phyloP scores from a whole-genome alignment of 2,329 filamentous ascomycete species.

The Metarhizium guizhouense region DNA sequence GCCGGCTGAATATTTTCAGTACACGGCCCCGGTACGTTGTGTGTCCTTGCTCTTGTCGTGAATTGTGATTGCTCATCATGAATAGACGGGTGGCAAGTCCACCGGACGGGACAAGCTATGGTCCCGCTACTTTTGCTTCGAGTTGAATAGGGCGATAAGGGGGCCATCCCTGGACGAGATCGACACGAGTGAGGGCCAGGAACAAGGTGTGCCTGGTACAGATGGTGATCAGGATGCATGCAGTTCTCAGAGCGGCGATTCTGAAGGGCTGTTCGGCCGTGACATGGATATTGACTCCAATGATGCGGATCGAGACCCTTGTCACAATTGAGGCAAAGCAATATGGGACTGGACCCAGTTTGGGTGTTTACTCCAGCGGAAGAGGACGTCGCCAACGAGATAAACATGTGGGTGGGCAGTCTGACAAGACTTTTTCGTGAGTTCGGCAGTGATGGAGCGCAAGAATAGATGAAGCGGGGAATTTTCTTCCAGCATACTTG shows the following conservation, averaged over 20 bases:
- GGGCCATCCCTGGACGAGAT: slow-evolving; percentile 11
- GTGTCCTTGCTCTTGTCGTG: neutral
- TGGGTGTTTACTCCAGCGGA: too few relatives aligned
- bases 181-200: neutral
- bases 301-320: too few relatives aligned
- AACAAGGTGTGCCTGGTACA: neutral
- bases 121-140: slow-evolving; percentile 22
- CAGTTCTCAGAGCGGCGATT: neutral
- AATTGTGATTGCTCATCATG: neutral
- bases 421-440: too few relatives aligned
- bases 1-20: slow-evolving; percentile 29
- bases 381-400: too few relatives aligned
- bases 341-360: too few relatives aligned
- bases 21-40: slow-evolving; percentile 36
- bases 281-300: neutral
- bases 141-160: slow-evolving; percentile 23
- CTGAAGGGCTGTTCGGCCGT: neutral
- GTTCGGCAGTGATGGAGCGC: too few relatives aligned
- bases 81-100: slow-evolving; percentile 28
- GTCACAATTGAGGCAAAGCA: too few relatives aligned
- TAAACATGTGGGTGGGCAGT: too few relatives aligned
- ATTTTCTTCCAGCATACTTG: too few relatives aligned
- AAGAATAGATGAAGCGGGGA: too few relatives aligned
- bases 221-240: neutral
- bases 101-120: slow-evolving; percentile 25